Evolutionary conservation across 2,329 filamentous ascomycete species (phyloP).

Genomic region (Aureobasidium sp.): DNA sequence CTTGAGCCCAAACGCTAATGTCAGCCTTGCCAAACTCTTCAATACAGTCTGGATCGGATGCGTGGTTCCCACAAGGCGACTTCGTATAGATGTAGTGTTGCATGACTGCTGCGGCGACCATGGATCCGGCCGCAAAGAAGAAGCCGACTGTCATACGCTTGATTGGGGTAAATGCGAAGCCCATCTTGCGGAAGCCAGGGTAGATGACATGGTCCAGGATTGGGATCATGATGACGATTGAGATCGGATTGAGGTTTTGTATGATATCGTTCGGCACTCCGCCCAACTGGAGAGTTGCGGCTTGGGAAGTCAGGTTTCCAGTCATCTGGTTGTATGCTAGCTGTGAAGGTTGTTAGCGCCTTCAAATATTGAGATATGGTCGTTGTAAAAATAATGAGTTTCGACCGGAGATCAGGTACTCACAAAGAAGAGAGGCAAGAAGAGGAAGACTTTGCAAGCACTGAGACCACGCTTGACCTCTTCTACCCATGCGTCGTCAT

Average conservation of each 20-base stretch:
- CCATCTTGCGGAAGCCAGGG: slow-evolving; percentile 34
- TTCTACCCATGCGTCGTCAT: slow-evolving; percentile 74
- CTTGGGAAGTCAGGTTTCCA: slow-evolving; percentile 40
- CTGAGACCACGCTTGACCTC: slow-evolving; percentile 57
- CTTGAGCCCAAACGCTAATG: slow-evolving; percentile 36
- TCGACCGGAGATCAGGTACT: neutral
- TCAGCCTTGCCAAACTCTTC: slow-evolving; percentile 6
- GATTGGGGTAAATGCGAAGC: slow-evolving; percentile 38
- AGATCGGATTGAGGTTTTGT: slow-evolving; percentile 31
- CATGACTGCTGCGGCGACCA: slow-evolving; percentile 46
- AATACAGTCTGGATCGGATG: neutral
- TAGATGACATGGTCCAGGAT: slow-evolving; percentile 38
- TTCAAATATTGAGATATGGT: neutral
- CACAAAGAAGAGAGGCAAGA: slow-evolving; percentile 44
- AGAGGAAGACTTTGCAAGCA: slow-evolving; percentile 61
- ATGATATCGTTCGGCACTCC: slow-evolving; percentile 39
- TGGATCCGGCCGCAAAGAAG: slow-evolving; percentile 43
- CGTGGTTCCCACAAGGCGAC: slow-evolving; percentile 37
- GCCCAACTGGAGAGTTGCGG: slow-evolving; percentile 33
- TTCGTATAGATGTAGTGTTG: slow-evolving; percentile 48
- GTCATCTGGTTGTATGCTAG: slow-evolving; percentile 40
- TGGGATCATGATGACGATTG: slow-evolving; percentile 37
- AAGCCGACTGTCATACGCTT: slow-evolving; percentile 46
- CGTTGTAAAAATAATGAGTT: neutral
- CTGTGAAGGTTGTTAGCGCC: neutral